Evolutionary conservation across 2,329 filamentous ascomycete species (phyloP), one percentile per base, ranked within the genome.

Genomic region (Zalaria obscura): DNA sequence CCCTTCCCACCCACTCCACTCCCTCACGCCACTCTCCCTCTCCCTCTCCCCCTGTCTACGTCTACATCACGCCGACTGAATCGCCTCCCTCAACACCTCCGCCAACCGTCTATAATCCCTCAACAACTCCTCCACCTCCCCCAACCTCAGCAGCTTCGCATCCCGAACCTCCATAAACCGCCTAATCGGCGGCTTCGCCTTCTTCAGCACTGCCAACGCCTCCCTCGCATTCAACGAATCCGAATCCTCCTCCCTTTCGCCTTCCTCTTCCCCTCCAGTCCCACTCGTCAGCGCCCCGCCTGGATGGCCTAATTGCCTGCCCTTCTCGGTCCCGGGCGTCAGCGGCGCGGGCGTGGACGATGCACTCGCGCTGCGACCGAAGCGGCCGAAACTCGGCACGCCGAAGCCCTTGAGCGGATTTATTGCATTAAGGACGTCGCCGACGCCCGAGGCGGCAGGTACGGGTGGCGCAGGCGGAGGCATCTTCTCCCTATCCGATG

Each of bases 311-410:
- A 60, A 43, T 27, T 51, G 50, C 40, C 53, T 61, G 38, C 39
- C 47, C 41, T 55, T 55, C 42, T 49, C 74, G 8, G 82, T 78
- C 3, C 80, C 78, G 5, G 46, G 72, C 74, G 42, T 50, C 51
- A 39, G 45, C 42, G 50, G 46, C 10, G 55, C 44, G 5, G 48
- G 44, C 25, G 55, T 40, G 11, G 42, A 36, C 3, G 43, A 42
- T 9, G 48, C 44, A 43, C 56, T 58, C 25, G 52, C 50, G 11
- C 34, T 38, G 25, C 56, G 48, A 5, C 56, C 55, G 41, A 60
- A 60, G 10, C 55, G 54, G 3, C 54, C 52, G 41, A 60, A 60
- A 10, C 50, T 50, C 5, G 57, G 55, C 10, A 51, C 48, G 25
- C 50, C 51, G 38, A 61, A 58, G 38, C 56, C 52, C 40, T 58